phyloP scores from a whole-genome alignment of 306 rosid species.

The Ormosia emarginata region DNA sequence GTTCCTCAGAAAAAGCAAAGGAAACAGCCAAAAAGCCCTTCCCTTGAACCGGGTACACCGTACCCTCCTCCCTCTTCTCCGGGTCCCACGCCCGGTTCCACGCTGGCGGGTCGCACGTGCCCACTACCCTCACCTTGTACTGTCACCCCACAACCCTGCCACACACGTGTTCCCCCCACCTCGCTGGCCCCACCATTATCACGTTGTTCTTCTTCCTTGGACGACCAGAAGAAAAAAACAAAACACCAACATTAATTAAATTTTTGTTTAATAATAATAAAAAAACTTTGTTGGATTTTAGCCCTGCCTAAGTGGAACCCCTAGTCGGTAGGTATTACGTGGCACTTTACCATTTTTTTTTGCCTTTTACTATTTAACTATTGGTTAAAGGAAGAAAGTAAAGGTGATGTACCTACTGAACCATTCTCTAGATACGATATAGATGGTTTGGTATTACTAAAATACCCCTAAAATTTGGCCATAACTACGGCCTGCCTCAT shows the following conservation, averaged over 20 bases:
- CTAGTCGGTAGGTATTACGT: slow-evolving; percentile 38
- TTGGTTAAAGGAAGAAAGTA: background rate
- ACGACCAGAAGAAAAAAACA: background rate
- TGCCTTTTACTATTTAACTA: background rate
- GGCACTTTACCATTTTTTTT: slow-evolving; percentile 6
- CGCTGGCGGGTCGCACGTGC: slow-evolving; percentile 65
- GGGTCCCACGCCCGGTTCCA: slow-evolving; percentile 42
- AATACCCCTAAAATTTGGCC: background rate
- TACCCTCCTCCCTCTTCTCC: slow-evolving; percentile 18
- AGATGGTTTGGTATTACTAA: background rate
- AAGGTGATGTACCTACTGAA: background rate
- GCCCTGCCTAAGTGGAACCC: slow-evolving; percentile 43
- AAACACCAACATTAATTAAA: background rate
- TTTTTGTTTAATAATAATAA: background rate
- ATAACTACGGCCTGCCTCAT: slow-evolving; percentile 20
- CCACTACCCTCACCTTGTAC: slow-evolving; percentile 7
- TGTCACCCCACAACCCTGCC: slow-evolving; percentile 34
- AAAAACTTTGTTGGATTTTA: slow-evolving; percentile 24
- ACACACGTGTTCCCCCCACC: slow-evolving; percentile 37
- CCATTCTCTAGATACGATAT: background rate
- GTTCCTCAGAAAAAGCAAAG: slow-evolving; percentile 6
- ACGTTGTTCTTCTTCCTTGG: slow-evolving; percentile 19
- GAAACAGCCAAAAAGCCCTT: slow-evolving; percentile 47
- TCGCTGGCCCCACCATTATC: slow-evolving; percentile 4
- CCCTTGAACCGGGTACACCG: slow-evolving; percentile 41